Percentiles rank a stretch among this genome's conserved stretches.
Evolutionary conservation across 1,284 basidiomycete genomes (phyloP).

Genomic region (Marasmius sp.): DNA sequence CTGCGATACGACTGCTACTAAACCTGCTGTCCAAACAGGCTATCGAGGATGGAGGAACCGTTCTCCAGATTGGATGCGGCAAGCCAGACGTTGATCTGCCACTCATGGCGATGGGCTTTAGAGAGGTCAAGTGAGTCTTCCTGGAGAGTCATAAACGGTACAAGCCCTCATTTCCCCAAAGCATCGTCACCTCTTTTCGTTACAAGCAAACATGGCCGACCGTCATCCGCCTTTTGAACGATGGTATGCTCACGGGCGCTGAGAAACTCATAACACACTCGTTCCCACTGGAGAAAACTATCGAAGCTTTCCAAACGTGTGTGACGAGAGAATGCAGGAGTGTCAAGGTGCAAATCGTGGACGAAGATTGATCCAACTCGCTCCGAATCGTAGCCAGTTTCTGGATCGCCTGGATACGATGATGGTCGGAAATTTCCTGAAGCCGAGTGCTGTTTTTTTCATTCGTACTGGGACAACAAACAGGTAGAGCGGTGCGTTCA

Average conservation of each 20-base stretch:
- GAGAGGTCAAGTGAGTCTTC: slow-evolving; percentile 20
- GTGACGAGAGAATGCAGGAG: slow-evolving; percentile 29
- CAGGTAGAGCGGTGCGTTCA: background rate
- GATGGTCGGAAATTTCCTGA: no score
- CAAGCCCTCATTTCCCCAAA: background rate
- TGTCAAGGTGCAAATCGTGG: slow-evolving; percentile 24
- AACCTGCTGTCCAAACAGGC: slow-evolving; percentile 2
- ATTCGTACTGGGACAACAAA: background rate
- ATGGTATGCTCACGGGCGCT: slow-evolving; percentile 46
- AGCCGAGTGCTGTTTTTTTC: background rate
- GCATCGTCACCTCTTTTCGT: slow-evolving; percentile 15
- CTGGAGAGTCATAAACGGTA: background rate
- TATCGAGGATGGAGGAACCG: slow-evolving; percentile 21
- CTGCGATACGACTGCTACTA: background rate
- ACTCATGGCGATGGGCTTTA: slow-evolving; percentile 22
- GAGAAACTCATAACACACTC: slow-evolving; percentile 58
- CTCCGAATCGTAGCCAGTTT: background rate
- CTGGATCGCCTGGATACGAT: background rate
- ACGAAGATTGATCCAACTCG: background rate
- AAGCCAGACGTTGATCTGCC: slow-evolving; percentile 21
- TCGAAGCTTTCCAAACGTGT: slow-evolving; percentile 50
- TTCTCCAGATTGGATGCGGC: slow-evolving; percentile 23
- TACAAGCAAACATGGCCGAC: slow-evolving; percentile 41
- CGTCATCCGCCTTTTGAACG: slow-evolving; percentile 47
- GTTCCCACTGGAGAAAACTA: slow-evolving; percentile 49